These are phyloP conservation scores for Pistacia atlantica DNA, from an alignment of 345 rosid species.

Conservation along the genomic window DNA sequence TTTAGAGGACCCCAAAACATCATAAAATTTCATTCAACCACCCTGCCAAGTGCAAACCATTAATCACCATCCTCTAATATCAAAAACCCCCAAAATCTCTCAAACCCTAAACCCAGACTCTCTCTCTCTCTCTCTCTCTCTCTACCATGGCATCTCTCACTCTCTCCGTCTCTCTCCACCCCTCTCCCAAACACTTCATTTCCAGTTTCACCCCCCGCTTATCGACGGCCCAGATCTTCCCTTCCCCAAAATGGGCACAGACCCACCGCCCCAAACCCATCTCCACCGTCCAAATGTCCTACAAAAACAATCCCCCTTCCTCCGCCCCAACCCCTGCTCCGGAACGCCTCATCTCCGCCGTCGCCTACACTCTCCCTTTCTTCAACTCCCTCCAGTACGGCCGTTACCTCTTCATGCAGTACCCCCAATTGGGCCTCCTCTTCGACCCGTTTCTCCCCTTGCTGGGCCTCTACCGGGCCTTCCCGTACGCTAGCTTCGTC, in stretches of 20 bases:
- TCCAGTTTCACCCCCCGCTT: slow-evolving; percentile 12
- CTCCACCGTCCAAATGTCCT: slow-evolving; percentile 39
- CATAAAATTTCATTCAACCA: no score
- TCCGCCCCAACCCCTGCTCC: slow-evolving; percentile 66
- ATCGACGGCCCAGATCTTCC: background rate
- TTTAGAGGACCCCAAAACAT: no score
- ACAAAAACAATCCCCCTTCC: slow-evolving; percentile 21
- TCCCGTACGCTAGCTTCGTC: slow-evolving; percentile 82
- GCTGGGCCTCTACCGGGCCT: slow-evolving; percentile 66
- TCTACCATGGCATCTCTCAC: slow-evolving; percentile 12
- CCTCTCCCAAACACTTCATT: background rate
- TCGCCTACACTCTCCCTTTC: slow-evolving; percentile 82
- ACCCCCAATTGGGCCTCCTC: slow-evolving; percentile 51
- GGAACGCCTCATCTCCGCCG: slow-evolving; percentile 75
- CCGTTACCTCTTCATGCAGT: slow-evolving; percentile 67
- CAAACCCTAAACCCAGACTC: background rate
- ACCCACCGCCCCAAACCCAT: slow-evolving; percentile 12
- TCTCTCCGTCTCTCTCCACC: background rate
- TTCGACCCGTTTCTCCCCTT: slow-evolving; percentile 79
- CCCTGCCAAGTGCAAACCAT: no score
- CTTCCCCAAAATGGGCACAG: slow-evolving; percentile 15
- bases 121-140: background rate
- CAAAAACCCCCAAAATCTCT: background rate
- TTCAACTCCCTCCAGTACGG: slow-evolving; percentile 89
- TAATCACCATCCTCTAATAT: background rate